Conservation (phyloP, 2,329 filamentous ascomycete species). For the Hypocrella siamensis region DNA sequence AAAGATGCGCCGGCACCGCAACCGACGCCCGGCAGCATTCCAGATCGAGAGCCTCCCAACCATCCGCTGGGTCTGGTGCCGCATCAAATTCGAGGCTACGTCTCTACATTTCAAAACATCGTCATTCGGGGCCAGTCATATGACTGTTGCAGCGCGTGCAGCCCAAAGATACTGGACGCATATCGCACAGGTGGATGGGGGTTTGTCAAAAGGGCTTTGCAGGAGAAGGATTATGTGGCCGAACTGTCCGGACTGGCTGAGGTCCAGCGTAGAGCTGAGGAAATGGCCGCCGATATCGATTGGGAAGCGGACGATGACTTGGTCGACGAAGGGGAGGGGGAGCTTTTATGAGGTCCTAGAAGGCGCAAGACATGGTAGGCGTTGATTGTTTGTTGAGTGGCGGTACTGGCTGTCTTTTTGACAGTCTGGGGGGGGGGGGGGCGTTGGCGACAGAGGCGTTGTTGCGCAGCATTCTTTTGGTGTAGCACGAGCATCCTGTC, state of each 20-base stretch:
- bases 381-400: too few species aligned
- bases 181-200: slow-evolving; percentile 57
- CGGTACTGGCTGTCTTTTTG: too few species aligned
- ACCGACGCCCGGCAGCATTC: slow-evolving; percentile 20
- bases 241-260: slow-evolving; percentile 62
- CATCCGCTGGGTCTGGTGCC: slow-evolving; percentile 57
- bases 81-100: slow-evolving; percentile 66
- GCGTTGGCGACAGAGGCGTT: too few species aligned
- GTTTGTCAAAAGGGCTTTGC: slow-evolving; percentile 60
- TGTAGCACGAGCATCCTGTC: too few species aligned
- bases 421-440: too few species aligned
- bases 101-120: slow-evolving; percentile 59
- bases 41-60: slow-evolving; percentile 38
- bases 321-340: slow-evolving; percentile 37
- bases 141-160: slow-evolving; percentile 70
- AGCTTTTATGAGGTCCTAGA: slow-evolving; percentile 28
- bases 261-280: slow-evolving; percentile 45
- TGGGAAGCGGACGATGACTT: slow-evolving; percentile 42
- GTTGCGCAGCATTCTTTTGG: too few species aligned
- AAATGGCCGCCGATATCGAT: slow-evolving; percentile 36
- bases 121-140: slow-evolving; percentile 61
- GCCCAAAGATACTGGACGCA: slow-evolving; percentile 48
- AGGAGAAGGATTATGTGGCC: slow-evolving; percentile 62
- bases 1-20: slow-evolving; percentile 43
- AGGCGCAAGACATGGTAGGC: too few species aligned